Base-by-base conservation (phyloP, 208 protist species). In the Leishmania amazonensis region DNA sequence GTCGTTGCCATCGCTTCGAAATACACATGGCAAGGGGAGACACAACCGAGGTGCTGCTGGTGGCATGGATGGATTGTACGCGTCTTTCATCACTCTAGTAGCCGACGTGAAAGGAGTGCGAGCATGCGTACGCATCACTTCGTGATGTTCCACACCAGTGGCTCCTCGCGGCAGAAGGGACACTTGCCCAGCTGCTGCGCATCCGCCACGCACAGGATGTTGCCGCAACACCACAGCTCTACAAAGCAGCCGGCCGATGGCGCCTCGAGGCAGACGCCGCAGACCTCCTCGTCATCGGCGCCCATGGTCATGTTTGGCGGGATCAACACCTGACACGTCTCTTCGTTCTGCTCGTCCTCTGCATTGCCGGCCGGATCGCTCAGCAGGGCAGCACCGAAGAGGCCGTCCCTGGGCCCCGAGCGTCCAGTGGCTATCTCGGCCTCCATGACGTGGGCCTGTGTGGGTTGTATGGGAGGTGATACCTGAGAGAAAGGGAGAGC, bases 151-250 rank as follows among this genome's bases (percentile, higher is more conserved):
- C 94, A 97, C 62, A 92, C 84, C 42, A 97, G 80, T 1, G 94
- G 94, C 82, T 94, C 91, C 53, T 90, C 84, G 28, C 94, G 89
- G 80, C 94, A 97, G 78, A 97, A 96, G 15, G 94, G 94, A 75
- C 94, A 97, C 58, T 85, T 87, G 38, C 93, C 93, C 31, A 97
- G 65, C 65, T 94, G 85, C 75, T 96, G 89, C 1, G 94, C 94
- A 73, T 97, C 94, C 19, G 71, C 77, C 60, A 96, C 91, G 77
- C 94, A 97, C 17, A 97, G 82, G 2, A 95, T 86, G 76, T 97
- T 97, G 24, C 89, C 87, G 80, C 94, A 97, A 80, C 94, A 97
- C 91, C 90, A 95, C 65, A 95, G 78, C 82, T 93, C 87, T 38
- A 95, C 93, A 80, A 91, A 95, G 77, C 77, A 85, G 67, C 88